Conservation (phyloP, 345 rosid species). For the Pugionium cornutum region DNA sequence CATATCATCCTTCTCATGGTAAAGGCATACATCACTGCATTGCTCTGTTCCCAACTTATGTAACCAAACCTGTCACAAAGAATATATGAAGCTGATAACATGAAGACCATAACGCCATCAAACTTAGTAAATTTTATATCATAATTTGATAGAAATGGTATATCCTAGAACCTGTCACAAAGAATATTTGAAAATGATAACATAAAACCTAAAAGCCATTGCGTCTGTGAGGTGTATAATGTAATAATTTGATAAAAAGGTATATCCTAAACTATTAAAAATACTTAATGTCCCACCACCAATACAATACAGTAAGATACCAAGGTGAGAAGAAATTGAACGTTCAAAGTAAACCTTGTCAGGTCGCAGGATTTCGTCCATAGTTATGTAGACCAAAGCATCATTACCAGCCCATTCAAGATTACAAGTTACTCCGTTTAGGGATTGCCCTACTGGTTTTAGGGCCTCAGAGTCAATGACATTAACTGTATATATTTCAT, state of each 20-base stretch:
- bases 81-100: conserved; percentile 14
- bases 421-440: conserved; percentile 53
- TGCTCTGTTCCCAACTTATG: conserved; percentile 84
- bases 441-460: conserved; percentile 52
- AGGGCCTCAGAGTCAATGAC: conserved; percentile 66
- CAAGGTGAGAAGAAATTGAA: not conserved
- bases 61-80: conserved; percentile 69
- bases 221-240: conserved; percentile 2
- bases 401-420: conserved; percentile 86
- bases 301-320: conserved; percentile 1
- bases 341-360: conserved; percentile 60
- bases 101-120: not conserved
- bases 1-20: conserved; percentile 88
- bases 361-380: conserved; percentile 85
- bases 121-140: not conserved
- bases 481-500: conserved; percentile 66
- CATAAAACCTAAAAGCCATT: not conserved
- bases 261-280: not conserved
- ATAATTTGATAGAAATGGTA: too few species aligned
- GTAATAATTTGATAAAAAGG: not conserved
- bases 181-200: conserved; percentile 20
- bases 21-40: conserved; percentile 67
- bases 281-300: not conserved
- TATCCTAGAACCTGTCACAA: conserved; percentile 44
- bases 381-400: conserved; percentile 70